Evolutionary conservation across 768 basidiomycete species (phyloP).

Genomic region (Coprinopsis strossmayeri): DNA sequence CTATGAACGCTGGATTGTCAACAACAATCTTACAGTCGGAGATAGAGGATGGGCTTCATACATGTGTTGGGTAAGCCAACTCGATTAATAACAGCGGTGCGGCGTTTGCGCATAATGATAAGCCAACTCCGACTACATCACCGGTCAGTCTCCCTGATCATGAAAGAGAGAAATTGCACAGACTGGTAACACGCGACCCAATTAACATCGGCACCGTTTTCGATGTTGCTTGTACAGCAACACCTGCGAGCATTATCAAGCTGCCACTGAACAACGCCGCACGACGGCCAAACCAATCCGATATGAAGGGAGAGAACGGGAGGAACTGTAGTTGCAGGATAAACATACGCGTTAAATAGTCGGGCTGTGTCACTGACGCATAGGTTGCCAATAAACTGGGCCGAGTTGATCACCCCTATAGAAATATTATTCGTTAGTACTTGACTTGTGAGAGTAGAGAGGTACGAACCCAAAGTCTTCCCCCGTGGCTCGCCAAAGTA

Average conservation of each 20-base stretch:
- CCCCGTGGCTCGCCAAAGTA: conserved; percentile 50
- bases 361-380: conserved; percentile 25
- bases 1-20: conserved; percentile 16
- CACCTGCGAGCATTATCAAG: conserved; percentile 58
- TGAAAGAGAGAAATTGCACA: conserved; percentile 13
- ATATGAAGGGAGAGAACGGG: conserved; percentile 54
- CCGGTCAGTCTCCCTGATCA: conserved; percentile 1
- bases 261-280: conserved; percentile 54
- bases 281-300: conserved; percentile 59
- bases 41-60: conserved; percentile 18
- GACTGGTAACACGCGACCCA: conserved; percentile 49
- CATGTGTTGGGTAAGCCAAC: conserved; percentile 67
- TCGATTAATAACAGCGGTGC: conserved; percentile 61
- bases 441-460: background rate
- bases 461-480: conserved; percentile 36
- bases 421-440: conserved; percentile 1
- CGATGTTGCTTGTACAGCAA: conserved; percentile 46
- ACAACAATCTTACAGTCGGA: background rate
- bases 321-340: conserved; percentile 19
- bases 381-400: conserved; percentile 54
- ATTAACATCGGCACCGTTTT: conserved; percentile 45
- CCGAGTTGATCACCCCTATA: conserved; percentile 57
- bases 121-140: conserved; percentile 53
- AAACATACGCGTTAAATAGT: too few relatives aligned
- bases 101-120: conserved; percentile 55